Conservation (phyloP, 2,329 filamentous ascomycete genomes). For the Nothophaeocryptopus gaeumannii region DNA sequence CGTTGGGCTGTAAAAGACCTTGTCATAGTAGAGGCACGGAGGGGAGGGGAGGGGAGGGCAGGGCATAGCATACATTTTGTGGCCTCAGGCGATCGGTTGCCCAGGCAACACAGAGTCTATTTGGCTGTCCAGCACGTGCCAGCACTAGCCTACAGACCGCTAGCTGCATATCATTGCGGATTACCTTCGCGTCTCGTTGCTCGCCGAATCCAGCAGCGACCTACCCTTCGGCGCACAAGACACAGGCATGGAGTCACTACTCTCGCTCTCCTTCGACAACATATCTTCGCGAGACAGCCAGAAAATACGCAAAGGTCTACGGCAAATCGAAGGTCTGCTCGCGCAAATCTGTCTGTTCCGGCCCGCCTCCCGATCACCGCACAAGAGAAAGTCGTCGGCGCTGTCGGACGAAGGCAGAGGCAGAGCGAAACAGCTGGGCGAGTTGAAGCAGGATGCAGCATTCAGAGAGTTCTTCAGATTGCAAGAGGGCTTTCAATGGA, state of each 20-base stretch:
- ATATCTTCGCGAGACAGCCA: slow-evolving; percentile 85
- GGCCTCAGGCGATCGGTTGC: too few species aligned
- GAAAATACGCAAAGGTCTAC: slow-evolving; percentile 89
- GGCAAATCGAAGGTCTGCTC: slow-evolving; percentile 88
- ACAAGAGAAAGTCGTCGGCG: slow-evolving; percentile 41
- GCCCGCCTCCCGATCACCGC: slow-evolving; percentile 32
- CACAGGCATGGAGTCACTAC: slow-evolving; percentile 76
- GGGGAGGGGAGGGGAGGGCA: too few species aligned
- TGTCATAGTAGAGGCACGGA: too few species aligned
- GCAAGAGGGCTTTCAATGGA: slow-evolving; percentile 97
- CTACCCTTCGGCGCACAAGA: slow-evolving; percentile 3
- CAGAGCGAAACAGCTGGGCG: slow-evolving; percentile 59
- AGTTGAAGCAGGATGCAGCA: slow-evolving; percentile 76
- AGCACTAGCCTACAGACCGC: not conserved
- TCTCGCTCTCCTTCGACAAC: slow-evolving; percentile 94
- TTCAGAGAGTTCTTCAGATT: slow-evolving; percentile 95
- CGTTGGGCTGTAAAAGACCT: too few species aligned
- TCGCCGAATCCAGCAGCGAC: slow-evolving; percentile 10
- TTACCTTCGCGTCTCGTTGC: slow-evolving; percentile 9
- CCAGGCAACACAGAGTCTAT: too few species aligned
- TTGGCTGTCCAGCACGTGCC: too few species aligned
- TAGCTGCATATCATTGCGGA: slow-evolving; percentile 20
- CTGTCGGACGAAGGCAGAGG: slow-evolving; percentile 29
- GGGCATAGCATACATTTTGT: too few species aligned
- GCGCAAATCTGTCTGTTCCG: slow-evolving; percentile 86